These are phyloP conservation scores for Auriscalpium orientale DNA, from an alignment of 768 basidiomycete genomes.

Conservation along the genomic window DNA sequence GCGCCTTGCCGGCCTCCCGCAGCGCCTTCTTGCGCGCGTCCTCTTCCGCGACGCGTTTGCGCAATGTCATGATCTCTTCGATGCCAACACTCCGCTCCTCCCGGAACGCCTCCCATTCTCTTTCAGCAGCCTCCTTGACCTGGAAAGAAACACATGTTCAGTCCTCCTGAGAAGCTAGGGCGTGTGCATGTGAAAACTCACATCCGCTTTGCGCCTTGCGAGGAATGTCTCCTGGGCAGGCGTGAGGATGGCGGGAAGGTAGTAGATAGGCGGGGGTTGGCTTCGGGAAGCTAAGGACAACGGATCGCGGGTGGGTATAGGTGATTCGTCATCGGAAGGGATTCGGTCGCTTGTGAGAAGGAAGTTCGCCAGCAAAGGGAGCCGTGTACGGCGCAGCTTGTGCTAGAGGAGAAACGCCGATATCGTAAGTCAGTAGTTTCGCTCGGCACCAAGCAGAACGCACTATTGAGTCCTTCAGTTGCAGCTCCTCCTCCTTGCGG, in stretches of 20 bases:
- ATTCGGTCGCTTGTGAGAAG: conserved; percentile 67
- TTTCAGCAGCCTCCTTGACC: conserved; percentile 56
- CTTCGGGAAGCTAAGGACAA: conserved; percentile 48
- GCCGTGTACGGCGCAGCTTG: conserved; percentile 62
- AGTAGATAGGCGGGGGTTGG: conserved; percentile 73
- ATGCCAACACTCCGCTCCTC: conserved; percentile 52
- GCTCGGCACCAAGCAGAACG: conserved; percentile 21
- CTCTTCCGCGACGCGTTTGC: conserved; percentile 60
- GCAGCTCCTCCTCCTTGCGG: conserved; percentile 76
- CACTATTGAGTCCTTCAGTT: conserved; percentile 76
- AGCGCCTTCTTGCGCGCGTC: conserved; percentile 41
- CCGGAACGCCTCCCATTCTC: conserved; percentile 61
- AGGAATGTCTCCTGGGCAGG: conserved; percentile 67
- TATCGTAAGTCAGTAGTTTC: too few relatives aligned
- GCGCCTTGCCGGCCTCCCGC: conserved; percentile 30
- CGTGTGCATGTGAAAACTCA: conserved; percentile 18
- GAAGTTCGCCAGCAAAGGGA: conserved; percentile 71
- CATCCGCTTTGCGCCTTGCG: conserved; percentile 54
- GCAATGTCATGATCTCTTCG: conserved; percentile 53
- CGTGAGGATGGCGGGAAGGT: conserved; percentile 62
- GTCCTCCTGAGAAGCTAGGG: neutral
- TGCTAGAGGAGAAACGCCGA: conserved; percentile 34
- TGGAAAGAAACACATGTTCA: conserved; percentile 20
- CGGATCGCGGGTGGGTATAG: conserved; percentile 24
- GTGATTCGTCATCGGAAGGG: conserved; percentile 27